Evolutionary conservation across 495 filamentous ascomycete species (phyloP).

Genomic region (Bacidia gigantensis): DNA sequence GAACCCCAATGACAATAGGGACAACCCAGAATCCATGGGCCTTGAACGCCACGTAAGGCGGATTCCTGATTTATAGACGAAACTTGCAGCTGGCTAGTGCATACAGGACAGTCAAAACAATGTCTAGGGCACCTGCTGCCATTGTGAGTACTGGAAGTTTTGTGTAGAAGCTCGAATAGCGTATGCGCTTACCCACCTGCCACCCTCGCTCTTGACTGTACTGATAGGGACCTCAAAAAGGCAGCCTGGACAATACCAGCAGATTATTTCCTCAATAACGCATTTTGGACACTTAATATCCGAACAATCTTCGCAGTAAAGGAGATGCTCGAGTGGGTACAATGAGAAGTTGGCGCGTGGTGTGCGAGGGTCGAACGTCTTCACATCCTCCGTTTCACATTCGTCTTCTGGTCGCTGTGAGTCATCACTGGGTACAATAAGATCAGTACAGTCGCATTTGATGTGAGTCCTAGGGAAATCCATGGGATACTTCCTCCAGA

Average conservation of each 20-base stretch:
- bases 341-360: slow-evolving; percentile 77
- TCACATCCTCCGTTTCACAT: slow-evolving; percentile 57
- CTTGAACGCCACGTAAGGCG: slow-evolving; percentile 27
- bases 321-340: slow-evolving; percentile 83
- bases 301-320: slow-evolving; percentile 94
- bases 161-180: background rate
- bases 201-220: slow-evolving; percentile 79
- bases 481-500: no score
- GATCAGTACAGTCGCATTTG: slow-evolving; percentile 76
- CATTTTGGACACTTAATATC: slow-evolving; percentile 89
- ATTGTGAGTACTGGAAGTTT: background rate
- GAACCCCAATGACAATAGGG: slow-evolving; percentile 86
- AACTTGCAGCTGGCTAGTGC: slow-evolving; percentile 65
- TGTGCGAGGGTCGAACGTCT: slow-evolving; percentile 72
- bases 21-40: slow-evolving; percentile 70
- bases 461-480: slow-evolving; percentile 81
- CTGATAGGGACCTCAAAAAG: slow-evolving; percentile 88
- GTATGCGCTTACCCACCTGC: slow-evolving; percentile 47
- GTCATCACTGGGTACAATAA: slow-evolving; percentile 7
- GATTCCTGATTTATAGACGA: slow-evolving; percentile 50
- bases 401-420: slow-evolving; percentile 21
- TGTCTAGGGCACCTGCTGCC: slow-evolving; percentile 67
- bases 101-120: slow-evolving; percentile 88
- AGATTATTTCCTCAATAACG: slow-evolving; percentile 80
- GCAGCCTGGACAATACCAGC: slow-evolving; percentile 91